A percentile compares a stretch with the other conserved stretches of the same genome.
Conservation (phyloP, 805 yeast genomes). For the Hemisphaericaspora nanyangensis region DNA sequence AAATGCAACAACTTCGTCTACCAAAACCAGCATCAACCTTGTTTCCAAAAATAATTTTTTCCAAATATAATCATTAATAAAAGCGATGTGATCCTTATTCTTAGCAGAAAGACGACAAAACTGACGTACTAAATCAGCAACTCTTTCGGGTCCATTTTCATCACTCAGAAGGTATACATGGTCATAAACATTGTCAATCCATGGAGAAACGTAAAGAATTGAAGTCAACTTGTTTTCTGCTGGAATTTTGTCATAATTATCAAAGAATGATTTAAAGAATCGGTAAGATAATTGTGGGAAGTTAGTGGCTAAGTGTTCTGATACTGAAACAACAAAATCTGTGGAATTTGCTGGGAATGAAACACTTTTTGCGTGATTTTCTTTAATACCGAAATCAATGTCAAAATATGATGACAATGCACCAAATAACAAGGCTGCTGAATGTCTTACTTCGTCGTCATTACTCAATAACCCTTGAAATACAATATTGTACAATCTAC, state of each 20-base stretch:
- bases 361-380: constrained; percentile 53
- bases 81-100: constrained; percentile 45
- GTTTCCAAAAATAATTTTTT: constrained; percentile 59
- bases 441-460: constrained; percentile 54
- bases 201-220: constrained; percentile 58
- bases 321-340: constrained; percentile 54
- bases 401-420: constrained; percentile 58
- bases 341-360: constrained; percentile 67
- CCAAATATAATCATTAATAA: constrained; percentile 65
- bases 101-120: constrained; percentile 56
- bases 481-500: constrained; percentile 59
- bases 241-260: constrained; percentile 37
- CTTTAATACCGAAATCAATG: constrained; percentile 54
- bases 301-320: constrained; percentile 51
- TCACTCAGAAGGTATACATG: constrained; percentile 53
- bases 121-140: constrained; percentile 57
- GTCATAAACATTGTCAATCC: constrained; percentile 66
- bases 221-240: constrained; percentile 37
- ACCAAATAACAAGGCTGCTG: constrained; percentile 61
- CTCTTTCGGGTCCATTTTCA: constrained; percentile 55
- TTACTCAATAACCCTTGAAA: constrained; percentile 66
- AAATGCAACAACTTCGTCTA: constrained; percentile 72
- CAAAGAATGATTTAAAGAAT: constrained; percentile 50
- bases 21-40: constrained; percentile 49
- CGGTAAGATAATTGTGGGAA: constrained; percentile 61